Conservation (phyloP, 306 rosid species). For the Leucaena leucocephala region DNA sequence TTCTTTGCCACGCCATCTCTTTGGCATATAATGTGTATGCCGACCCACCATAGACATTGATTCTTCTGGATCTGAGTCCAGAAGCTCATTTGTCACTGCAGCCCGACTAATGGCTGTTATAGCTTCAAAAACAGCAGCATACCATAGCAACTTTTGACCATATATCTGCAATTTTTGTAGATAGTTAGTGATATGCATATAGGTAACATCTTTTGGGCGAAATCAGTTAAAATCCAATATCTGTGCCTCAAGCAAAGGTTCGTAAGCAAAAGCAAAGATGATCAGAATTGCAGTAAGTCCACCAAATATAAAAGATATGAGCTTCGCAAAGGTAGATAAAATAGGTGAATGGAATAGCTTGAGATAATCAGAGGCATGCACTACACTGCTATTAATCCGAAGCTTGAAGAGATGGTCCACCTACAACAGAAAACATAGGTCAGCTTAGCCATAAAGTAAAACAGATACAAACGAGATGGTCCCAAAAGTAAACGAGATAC, state of each 20-base stretch:
- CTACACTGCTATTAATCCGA: slow-evolving; percentile 73
- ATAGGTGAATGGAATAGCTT: slow-evolving; percentile 95
- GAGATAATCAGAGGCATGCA: slow-evolving; percentile 79
- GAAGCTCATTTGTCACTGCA: slow-evolving; percentile 69
- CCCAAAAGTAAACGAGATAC: neutral
- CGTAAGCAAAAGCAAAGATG: slow-evolving; percentile 87
- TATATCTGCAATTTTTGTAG: slow-evolving; percentile 57
- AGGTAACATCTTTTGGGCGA: neutral
- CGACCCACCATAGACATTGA: slow-evolving; percentile 87
- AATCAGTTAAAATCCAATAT: slow-evolving; percentile 50
- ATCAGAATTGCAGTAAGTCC: slow-evolving; percentile 94
- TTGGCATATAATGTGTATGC: slow-evolving; percentile 49
- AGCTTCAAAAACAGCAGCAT: slow-evolving; percentile 92
- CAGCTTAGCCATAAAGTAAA: slow-evolving; percentile 10
- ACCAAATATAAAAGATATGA: slow-evolving; percentile 90
- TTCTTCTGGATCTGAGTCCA: slow-evolving; percentile 78
- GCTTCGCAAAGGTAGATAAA: slow-evolving; percentile 75
- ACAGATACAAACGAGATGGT: too few relatives aligned
- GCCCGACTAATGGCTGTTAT: slow-evolving; percentile 86
- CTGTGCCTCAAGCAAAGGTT: slow-evolving; percentile 93
- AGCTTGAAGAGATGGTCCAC: slow-evolving; percentile 79
- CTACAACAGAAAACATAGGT: slow-evolving; percentile 43
- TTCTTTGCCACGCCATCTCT: too few relatives aligned
- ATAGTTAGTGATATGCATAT: neutral
- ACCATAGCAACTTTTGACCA: slow-evolving; percentile 95